Evolutionary conservation across 805 yeast genomes (phyloP).

Genomic region (Starmerella cellae): DNA sequence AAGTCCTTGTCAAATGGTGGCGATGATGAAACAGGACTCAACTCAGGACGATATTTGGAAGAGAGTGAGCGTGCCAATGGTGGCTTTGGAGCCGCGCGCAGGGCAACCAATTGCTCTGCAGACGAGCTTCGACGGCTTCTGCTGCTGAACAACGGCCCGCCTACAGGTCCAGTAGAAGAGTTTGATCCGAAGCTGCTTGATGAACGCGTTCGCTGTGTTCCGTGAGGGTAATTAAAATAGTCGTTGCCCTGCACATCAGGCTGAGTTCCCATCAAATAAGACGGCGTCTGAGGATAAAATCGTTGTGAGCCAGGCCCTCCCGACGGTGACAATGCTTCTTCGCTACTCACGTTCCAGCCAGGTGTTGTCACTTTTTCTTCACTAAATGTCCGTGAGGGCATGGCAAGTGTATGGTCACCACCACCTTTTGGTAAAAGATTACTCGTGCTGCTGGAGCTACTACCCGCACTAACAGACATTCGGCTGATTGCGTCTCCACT

Average conservation of each 20-base stretch:
- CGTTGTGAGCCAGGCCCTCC: constrained; percentile 1
- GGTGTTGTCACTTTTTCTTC: constrained; percentile 1
- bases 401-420: neutral
- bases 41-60: constrained; percentile 22
- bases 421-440: no score
- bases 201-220: neutral
- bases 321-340: constrained; percentile 14
- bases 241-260: constrained; percentile 13
- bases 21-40: constrained; percentile 17
- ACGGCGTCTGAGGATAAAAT: constrained; percentile 53
- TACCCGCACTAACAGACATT: neutral
- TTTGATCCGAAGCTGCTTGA: neutral
- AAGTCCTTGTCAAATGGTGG: constrained; percentile 1
- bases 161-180: neutral
- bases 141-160: neutral
- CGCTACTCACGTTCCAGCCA: constrained; percentile 15
- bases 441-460: neutral
- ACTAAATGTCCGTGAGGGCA: neutral
- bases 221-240: constrained; percentile 14
- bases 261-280: constrained; percentile 42
- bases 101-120: constrained; percentile 41
- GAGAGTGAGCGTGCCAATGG: constrained; percentile 26
- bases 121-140: constrained; percentile 19
- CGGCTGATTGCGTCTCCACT: neutral
- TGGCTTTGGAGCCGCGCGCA: constrained; percentile 39